Evolutionary conservation across 768 basidiomycete species (phyloP).

Genomic region (Suillus placidus): DNA sequence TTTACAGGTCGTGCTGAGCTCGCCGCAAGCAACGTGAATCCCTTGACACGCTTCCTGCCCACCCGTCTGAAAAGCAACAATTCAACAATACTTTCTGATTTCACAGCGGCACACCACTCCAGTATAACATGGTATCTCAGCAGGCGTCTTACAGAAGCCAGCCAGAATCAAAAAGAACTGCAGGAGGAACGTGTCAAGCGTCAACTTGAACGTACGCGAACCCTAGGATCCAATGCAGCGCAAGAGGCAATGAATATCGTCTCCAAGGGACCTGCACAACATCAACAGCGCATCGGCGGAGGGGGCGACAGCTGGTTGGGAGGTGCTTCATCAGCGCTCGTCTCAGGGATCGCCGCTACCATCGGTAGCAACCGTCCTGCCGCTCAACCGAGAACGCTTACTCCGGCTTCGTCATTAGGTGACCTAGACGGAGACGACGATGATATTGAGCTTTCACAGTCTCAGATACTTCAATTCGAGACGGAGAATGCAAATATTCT

Average conservation of each 20-base stretch:
- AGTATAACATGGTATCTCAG: constrained; percentile 91
- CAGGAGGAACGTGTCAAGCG: constrained; percentile 94
- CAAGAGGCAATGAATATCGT: constrained; percentile 58
- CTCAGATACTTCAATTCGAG: constrained; percentile 93
- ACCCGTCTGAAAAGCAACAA: constrained; percentile 66
- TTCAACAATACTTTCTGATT: constrained; percentile 54
- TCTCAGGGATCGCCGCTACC: constrained; percentile 59
- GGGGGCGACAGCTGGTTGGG: constrained; percentile 61
- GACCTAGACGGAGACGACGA: constrained; percentile 70
- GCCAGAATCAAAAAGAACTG: constrained; percentile 80
- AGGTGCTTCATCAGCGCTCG: constrained; percentile 55
- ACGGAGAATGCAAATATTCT: constrained; percentile 87
- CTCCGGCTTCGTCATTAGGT: constrained; percentile 38
- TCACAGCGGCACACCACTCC: constrained; percentile 89
- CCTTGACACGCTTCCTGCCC: constrained; percentile 71
- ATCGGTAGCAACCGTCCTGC: constrained; percentile 47
- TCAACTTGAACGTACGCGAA: constrained; percentile 80
- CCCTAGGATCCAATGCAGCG: constrained; percentile 79
- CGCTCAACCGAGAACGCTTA: constrained; percentile 21
- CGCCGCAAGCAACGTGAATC: constrained; percentile 63
- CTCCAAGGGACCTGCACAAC: constrained; percentile 31
- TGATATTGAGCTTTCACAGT: constrained; percentile 79
- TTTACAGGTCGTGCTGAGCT: constrained; percentile 66
- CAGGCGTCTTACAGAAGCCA: constrained; percentile 75
- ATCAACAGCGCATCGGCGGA: constrained; percentile 17